phyloP scores from a whole-genome alignment of 139 green algal genomes.

The Chlorella sp. region DNA sequence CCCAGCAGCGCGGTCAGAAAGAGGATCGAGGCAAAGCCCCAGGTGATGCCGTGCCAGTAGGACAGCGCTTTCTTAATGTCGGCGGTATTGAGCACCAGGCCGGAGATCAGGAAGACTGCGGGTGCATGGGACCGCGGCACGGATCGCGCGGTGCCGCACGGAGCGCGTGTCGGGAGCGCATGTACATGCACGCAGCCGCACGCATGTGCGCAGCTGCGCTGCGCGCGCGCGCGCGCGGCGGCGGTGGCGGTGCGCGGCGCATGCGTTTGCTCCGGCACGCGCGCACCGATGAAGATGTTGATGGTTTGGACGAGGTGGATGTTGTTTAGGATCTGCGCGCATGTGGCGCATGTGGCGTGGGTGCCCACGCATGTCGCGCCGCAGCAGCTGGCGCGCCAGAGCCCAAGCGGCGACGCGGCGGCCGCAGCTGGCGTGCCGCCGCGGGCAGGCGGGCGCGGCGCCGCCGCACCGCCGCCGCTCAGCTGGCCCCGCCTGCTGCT shows the following conservation, averaged over 20 bases:
- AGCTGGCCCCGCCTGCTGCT: not conserved
- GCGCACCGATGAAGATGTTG: conserved; percentile 44
- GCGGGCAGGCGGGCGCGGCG: no score
- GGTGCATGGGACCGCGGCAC: not conserved
- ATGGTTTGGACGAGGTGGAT: conserved; percentile 30
- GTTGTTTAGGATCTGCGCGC: not conserved
- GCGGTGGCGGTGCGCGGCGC: conserved; percentile 53
- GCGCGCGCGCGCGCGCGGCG: conserved; percentile 33
- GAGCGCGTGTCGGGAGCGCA: conserved; percentile 21
- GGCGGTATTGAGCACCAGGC: conserved; percentile 67
- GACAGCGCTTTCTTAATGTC: conserved; percentile 62
- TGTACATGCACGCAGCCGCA: not conserved
- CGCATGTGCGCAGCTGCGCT: not conserved
- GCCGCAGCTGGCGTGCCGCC: not conserved
- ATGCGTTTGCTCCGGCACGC: no score
- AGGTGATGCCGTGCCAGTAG: conserved; percentile 49
- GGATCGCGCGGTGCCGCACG: conserved; percentile 28
- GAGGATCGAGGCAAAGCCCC: conserved; percentile 66
- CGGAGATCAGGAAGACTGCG: conserved; percentile 73
- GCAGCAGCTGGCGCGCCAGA: no score
- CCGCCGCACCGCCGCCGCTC: not conserved
- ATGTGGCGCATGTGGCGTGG: no score
- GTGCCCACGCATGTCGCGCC: no score
- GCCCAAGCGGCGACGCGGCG: not conserved
- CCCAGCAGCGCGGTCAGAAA: conserved; percentile 65